These are phyloP conservation scores for Daldinia loculata DNA, from an alignment of 495 filamentous ascomycete genomes.

Conservation along the genomic window DNA sequence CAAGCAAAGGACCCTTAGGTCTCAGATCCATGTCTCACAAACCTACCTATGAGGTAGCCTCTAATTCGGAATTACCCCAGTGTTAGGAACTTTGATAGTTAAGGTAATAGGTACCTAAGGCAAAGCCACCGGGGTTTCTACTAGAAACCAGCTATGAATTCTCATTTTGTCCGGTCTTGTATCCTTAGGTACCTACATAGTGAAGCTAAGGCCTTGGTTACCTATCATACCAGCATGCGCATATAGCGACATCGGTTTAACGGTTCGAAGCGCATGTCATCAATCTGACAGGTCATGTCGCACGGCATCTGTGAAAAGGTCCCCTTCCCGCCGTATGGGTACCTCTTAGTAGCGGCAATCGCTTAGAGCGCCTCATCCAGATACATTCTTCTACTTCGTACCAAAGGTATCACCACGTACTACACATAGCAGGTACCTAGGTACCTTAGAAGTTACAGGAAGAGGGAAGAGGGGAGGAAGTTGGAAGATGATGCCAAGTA, in stretches of 20 bases:
- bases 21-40: slow-evolving; percentile 28
- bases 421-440: background rate
- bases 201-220: background rate
- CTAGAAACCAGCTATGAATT: background rate
- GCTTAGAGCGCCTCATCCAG: slow-evolving; percentile 32
- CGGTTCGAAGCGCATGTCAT: slow-evolving; percentile 43
- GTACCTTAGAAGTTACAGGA: background rate
- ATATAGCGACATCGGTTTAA: slow-evolving; percentile 35
- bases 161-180: background rate
- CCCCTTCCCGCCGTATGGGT: slow-evolving; percentile 39
- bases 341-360: slow-evolving; percentile 26
- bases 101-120: background rate
- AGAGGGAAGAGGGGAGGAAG: background rate
- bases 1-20: slow-evolving; percentile 24
- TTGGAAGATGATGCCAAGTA: background rate
- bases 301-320: slow-evolving; percentile 44
- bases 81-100: background rate
- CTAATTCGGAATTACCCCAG: too few relatives aligned
- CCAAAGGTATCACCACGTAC: slow-evolving; percentile 7
- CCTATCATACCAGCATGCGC: slow-evolving; percentile 14
- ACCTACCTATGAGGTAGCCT: background rate
- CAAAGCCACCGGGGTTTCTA: background rate
- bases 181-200: too few relatives aligned
- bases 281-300: slow-evolving; percentile 48
- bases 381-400: slow-evolving; percentile 6